Conservation (phyloP, 2,329 filamentous ascomycete species). For the Cercospora zeina region DNA sequence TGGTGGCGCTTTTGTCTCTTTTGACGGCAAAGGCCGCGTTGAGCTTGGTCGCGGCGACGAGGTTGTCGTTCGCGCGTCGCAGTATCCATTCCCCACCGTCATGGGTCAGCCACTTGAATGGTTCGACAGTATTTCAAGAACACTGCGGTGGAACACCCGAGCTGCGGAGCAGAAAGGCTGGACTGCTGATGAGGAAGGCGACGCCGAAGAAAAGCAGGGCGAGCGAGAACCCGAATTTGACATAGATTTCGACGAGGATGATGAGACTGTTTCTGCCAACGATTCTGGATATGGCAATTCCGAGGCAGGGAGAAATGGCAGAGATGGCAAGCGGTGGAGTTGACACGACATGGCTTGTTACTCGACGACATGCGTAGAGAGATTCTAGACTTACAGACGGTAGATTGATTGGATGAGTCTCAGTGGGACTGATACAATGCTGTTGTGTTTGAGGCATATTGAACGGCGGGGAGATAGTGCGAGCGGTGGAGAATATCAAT, state of each 20-base stretch:
- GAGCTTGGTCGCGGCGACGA: constrained; percentile 92
- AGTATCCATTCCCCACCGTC: constrained; percentile 96
- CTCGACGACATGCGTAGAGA: neutral
- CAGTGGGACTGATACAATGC: neutral
- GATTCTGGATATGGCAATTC: constrained; percentile 36
- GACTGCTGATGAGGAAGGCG: constrained; percentile 47
- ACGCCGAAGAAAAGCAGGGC: constrained; percentile 30
- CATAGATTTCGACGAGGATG: constrained; percentile 77
- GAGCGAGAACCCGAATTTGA: constrained; percentile 66
- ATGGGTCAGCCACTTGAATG: constrained; percentile 87
- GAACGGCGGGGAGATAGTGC: neutral
- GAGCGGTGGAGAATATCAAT: neutral
- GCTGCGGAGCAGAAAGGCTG: constrained; percentile 90
- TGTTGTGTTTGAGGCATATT: neutral
- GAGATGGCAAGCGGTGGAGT: constrained; percentile 27
- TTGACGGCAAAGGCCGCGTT: constrained; percentile 94
- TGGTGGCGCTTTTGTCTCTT: constrained; percentile 93
- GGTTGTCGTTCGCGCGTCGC: constrained; percentile 91
- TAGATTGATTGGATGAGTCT: neutral
- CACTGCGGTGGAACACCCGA: constrained; percentile 90
- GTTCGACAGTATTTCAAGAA: constrained; percentile 93
- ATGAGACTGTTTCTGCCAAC: constrained; percentile 43
- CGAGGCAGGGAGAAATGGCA: constrained; percentile 24
- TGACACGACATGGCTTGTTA: constrained; percentile 8
- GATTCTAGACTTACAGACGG: neutral